Evolutionary conservation across 2,329 filamentous ascomycete genomes (phyloP).

Genomic region (Trichoderma sp.): DNA sequence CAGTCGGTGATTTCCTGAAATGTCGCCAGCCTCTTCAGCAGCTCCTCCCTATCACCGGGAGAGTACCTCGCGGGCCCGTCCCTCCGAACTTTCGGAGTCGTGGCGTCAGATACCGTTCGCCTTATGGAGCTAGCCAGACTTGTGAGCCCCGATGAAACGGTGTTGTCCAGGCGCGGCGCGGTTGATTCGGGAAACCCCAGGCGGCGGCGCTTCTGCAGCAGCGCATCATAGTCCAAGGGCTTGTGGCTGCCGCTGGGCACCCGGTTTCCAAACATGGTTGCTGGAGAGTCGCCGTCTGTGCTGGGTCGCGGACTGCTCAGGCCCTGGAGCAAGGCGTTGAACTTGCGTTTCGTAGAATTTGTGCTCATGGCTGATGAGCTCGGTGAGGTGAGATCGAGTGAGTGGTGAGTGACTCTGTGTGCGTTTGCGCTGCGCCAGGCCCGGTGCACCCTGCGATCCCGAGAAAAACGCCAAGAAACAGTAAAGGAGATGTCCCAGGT

Average conservation of each 20-base stretch:
- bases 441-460: neutral
- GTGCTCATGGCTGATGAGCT: conserved; percentile 43
- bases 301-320: conserved; percentile 50
- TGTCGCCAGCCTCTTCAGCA: conserved; percentile 77
- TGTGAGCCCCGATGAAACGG: conserved; percentile 26
- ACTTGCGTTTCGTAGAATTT: conserved; percentile 81
- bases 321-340: conserved; percentile 72
- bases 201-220: conserved; percentile 56
- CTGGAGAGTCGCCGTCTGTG: conserved; percentile 14
- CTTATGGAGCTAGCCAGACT: conserved; percentile 26
- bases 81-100: conserved; percentile 27
- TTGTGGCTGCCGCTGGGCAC: conserved; percentile 23
- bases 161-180: conserved; percentile 32
- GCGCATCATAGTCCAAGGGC: conserved; percentile 38
- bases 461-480: neutral
- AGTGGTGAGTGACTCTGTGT: neutral
- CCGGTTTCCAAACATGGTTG: conserved; percentile 18
- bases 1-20: conserved; percentile 91
- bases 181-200: conserved; percentile 47
- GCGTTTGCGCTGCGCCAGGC: neutral
- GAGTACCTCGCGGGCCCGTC: conserved; percentile 68
- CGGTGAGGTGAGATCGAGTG: neutral
- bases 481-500: neutral
- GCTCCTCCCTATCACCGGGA: conserved; percentile 80
- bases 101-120: conserved; percentile 27